Evolutionary conservation across 257 asterid species (phyloP).

Genomic region (Osmanthus fragrans): DNA sequence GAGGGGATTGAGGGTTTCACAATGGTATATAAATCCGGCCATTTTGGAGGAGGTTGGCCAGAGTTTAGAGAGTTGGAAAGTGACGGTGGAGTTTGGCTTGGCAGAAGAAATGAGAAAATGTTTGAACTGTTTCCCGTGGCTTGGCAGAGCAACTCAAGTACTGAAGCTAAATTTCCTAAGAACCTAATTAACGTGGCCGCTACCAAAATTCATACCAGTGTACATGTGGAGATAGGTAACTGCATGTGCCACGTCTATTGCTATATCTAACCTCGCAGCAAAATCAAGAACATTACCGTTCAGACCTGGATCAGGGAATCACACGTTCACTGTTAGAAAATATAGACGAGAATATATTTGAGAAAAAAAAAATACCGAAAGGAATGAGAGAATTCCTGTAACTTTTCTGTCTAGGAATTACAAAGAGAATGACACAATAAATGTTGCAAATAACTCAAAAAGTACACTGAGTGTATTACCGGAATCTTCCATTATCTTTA

Average conservation of each 20-base stretch:
- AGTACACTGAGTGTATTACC: no score
- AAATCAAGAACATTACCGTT: constrained; percentile 65
- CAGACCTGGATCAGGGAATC: constrained; percentile 47
- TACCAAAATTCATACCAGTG: constrained; percentile 49
- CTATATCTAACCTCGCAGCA: constrained; percentile 71
- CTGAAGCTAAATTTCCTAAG: constrained; percentile 2
- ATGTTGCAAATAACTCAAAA: neutral
- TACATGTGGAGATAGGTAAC: constrained; percentile 88
- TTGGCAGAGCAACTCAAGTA: constrained; percentile 22
- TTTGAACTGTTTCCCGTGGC: no score
- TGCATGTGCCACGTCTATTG: constrained; percentile 95
- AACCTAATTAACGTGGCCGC: neutral
- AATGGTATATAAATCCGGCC: no score
- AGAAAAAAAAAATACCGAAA: neutral
- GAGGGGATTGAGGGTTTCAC: no score
- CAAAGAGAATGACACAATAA: neutral
- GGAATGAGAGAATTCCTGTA: neutral
- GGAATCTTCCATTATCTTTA: neutral
- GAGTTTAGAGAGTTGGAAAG: no score
- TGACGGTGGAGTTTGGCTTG: no score
- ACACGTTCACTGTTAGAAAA: neutral
- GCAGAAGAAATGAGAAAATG: no score
- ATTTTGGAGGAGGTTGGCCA: no score
- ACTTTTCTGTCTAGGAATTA: neutral
- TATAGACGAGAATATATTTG: neutral